phyloP scores from a whole-genome alignment of 306 rosid genomes.

The Begonia fuchsioides region DNA sequence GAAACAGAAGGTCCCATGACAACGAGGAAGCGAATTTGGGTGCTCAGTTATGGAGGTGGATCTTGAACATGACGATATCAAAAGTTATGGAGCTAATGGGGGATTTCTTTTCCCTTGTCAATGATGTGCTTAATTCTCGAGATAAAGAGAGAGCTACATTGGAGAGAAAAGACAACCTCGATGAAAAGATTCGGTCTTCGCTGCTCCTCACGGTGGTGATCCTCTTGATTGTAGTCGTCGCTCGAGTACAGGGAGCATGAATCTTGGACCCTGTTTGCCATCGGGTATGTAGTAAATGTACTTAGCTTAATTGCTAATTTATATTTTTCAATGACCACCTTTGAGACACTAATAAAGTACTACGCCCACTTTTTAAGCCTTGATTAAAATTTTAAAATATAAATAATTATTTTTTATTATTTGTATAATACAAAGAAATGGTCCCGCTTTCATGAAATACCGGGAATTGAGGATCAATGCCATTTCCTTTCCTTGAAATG shows the following conservation, averaged over 20 bases:
- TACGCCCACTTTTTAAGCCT: no score
- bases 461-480: no score
- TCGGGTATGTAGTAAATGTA: no score
- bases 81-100: constrained; percentile 35
- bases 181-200: constrained; percentile 43
- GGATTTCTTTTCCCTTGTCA: constrained; percentile 32
- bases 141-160: constrained; percentile 6
- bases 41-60: constrained; percentile 22
- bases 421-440: no score
- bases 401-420: no score
- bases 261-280: no score
- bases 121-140: constrained; percentile 20
- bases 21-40: constrained; percentile 18
- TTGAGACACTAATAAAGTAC: no score
- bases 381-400: no score
- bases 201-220: constrained; percentile 33
- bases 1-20: constrained; percentile 14
- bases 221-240: constrained; percentile 32
- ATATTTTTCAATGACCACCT: no score
- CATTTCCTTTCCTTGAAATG: no score
- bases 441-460: no score
- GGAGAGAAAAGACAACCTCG: constrained; percentile 11
- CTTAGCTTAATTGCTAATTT: no score
- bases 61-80: constrained; percentile 24
- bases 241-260: constrained; percentile 21